A percentile compares a stretch with the other conserved stretches of the same genome.
Conservation (phyloP, 2,329 filamentous ascomycete genomes). For the Dactylellina drechsleri region DNA sequence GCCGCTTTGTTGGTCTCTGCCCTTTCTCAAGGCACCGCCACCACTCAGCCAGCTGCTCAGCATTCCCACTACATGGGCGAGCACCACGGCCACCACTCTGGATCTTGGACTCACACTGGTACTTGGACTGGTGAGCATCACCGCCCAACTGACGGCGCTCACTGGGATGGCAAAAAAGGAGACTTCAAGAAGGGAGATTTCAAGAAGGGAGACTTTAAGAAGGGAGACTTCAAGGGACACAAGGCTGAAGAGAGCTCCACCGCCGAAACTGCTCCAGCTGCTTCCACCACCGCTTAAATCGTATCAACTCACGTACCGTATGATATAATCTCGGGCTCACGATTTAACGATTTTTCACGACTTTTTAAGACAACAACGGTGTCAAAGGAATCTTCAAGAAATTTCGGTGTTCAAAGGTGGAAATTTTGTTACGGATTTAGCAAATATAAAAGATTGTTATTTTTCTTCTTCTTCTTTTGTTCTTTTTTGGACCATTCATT, state of each 20-base stretch:
- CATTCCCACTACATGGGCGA: not conserved
- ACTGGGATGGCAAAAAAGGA: too few relatives aligned
- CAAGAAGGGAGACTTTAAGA: too few relatives aligned
- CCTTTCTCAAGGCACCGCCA: slow-evolving; percentile 4
- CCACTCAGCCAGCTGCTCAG: slow-evolving; percentile 13
- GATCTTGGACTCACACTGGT: not conserved
- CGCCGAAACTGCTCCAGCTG: not conserved
- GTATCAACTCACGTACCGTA: not conserved
- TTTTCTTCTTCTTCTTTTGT: not conserved
- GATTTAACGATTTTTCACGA: too few relatives aligned
- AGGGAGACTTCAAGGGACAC: too few relatives aligned
- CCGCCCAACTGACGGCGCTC: not conserved
- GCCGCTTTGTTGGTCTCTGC: slow-evolving; percentile 32
- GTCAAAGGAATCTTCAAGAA: not conserved
- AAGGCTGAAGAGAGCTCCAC: not conserved
- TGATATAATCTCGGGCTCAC: too few relatives aligned
- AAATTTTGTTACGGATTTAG: not conserved
- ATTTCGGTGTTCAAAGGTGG: too few relatives aligned
- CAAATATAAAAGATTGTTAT: not conserved
- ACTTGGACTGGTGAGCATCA: not conserved
- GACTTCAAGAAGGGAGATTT: too few relatives aligned
- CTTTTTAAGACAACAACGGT: not conserved
- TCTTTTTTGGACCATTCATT: not conserved
- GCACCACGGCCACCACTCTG: not conserved
- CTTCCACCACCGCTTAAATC: not conserved